These are phyloP conservation scores for Ramicandelaber brevisporus DNA, from an alignment of 192 early-diverging fungal genomes.

Conservation along the genomic window DNA sequence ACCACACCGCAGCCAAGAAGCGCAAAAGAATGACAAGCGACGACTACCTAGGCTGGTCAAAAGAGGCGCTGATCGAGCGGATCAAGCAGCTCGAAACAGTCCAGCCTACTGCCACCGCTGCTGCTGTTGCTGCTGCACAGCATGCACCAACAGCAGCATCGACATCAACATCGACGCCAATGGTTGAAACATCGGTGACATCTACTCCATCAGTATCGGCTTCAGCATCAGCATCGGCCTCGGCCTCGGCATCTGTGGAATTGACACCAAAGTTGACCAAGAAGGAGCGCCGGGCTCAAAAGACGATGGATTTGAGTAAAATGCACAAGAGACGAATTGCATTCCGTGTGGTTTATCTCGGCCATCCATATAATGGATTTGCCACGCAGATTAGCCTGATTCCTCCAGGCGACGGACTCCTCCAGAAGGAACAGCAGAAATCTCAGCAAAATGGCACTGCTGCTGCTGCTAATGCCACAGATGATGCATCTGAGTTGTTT, in stretches of 20 bases:
- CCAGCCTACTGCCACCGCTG: not conserved
- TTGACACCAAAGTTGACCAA: conserved; percentile 10
- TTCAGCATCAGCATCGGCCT: not conserved
- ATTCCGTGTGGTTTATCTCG: conserved; percentile 73
- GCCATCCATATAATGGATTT: conserved; percentile 72
- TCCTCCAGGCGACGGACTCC: conserved; percentile 4
- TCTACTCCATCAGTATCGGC: too few relatives aligned
- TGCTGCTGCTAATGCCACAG: too few relatives aligned
- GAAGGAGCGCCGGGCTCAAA: conserved; percentile 7
- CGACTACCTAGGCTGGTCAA: conserved; percentile 22
- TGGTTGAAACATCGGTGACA: conserved; percentile 6
- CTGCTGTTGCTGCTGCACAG: not conserved
- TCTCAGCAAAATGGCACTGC: too few relatives aligned
- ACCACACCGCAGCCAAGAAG: too few relatives aligned
- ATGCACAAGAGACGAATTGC: conserved; percentile 58
- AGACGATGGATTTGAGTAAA: conserved; percentile 46
- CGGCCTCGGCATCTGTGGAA: not conserved
- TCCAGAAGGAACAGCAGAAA: conserved; percentile 6
- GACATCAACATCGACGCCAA: not conserved
- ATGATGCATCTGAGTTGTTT: too few relatives aligned
- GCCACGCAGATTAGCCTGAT: conserved; percentile 34
- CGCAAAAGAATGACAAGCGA: too few relatives aligned
- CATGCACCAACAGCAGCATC: not conserved
- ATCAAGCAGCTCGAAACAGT: conserved; percentile 14
- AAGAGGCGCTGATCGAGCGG: conserved; percentile 24